Evolutionary conservation across 164 flowering plant genomes (phyloP).

Genomic region (Nymphaea thermarum): DNA sequence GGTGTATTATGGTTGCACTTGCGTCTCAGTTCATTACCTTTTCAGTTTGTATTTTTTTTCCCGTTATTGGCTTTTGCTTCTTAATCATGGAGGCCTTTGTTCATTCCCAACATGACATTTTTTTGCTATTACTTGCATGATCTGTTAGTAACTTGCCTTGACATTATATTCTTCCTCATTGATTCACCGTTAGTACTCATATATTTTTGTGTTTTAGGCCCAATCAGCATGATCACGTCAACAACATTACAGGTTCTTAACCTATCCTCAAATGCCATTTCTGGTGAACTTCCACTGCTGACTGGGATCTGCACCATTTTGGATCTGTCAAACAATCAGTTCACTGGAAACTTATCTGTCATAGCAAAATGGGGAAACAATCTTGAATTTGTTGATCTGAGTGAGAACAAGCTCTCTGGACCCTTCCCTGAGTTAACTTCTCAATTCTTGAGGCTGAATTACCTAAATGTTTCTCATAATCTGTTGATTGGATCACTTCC

Average conservation of each 20-base stretch:
- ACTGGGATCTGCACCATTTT: conserved; percentile 65
- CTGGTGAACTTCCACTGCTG: conserved; percentile 78
- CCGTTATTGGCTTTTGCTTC: too few species aligned
- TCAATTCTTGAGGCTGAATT: conserved; percentile 63
- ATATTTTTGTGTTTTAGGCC: conserved; percentile 41
- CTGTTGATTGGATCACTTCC: conserved; percentile 52
- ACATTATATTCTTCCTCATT: too few species aligned
- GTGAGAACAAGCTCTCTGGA: conserved; percentile 66
- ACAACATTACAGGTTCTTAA: conserved; percentile 56
- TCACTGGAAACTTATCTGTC: conserved; percentile 64
- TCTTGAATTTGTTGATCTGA: conserved; percentile 80
- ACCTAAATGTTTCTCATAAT: conserved; percentile 73
- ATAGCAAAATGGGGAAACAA: conserved; percentile 63
- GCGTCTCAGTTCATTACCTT: too few species aligned
- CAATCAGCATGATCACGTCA: conserved; percentile 58
- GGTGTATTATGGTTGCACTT: too few species aligned
- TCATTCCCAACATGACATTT: too few species aligned
- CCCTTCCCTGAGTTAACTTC: conserved; percentile 58
- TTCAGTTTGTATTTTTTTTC: too few species aligned
- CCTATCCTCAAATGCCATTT: conserved; percentile 71
- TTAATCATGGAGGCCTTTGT: too few species aligned
- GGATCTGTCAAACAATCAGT: conserved; percentile 57
- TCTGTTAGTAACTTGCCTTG: too few species aligned
- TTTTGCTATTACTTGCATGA: too few species aligned
- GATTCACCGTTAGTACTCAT: too few species aligned